phyloP scores from a whole-genome alignment of 108 stramenopile species.

The Cyclotella sp. region DNA sequence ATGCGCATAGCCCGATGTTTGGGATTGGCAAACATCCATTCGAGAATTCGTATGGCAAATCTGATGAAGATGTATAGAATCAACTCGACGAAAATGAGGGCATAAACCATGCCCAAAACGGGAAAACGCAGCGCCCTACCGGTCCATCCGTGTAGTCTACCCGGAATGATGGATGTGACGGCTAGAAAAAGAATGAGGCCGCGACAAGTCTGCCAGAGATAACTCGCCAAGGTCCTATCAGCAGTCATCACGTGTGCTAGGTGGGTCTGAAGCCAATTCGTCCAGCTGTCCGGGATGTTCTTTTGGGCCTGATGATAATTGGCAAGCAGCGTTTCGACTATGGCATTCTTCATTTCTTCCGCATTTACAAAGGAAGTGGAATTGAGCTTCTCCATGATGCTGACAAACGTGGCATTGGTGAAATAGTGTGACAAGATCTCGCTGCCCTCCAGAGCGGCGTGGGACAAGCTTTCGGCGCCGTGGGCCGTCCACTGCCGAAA shows the following conservation, averaged over 20 bases:
- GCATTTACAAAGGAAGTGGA: not conserved
- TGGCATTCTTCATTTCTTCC: slow-evolving; percentile 31
- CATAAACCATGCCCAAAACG: slow-evolving; percentile 72
- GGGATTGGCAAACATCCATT: slow-evolving; percentile 70
- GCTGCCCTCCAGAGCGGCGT: slow-evolving; percentile 49
- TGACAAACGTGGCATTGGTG: slow-evolving; percentile 30
- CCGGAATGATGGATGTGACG: slow-evolving; percentile 71
- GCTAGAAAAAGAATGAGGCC: slow-evolving; percentile 61
- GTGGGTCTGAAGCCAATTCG: slow-evolving; percentile 49
- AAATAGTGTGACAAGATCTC: slow-evolving; percentile 35
- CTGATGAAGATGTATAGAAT: slow-evolving; percentile 75
- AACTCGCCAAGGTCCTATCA: slow-evolving; percentile 76
- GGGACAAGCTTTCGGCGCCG: slow-evolving; percentile 19
- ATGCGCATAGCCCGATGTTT: slow-evolving; percentile 72
- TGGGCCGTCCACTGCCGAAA: slow-evolving; percentile 42
- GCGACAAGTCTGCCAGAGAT: slow-evolving; percentile 74
- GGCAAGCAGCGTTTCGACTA: slow-evolving; percentile 29
- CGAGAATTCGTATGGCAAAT: slow-evolving; percentile 65
- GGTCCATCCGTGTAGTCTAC: slow-evolving; percentile 69
- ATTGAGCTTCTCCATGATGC: slow-evolving; percentile 16
- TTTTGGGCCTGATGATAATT: slow-evolving; percentile 38
- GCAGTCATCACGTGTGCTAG: slow-evolving; percentile 57
- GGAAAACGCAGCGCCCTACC: slow-evolving; percentile 84
- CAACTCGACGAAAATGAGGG: slow-evolving; percentile 74
- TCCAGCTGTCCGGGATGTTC: slow-evolving; percentile 21